Evolutionary conservation across 1,284 basidiomycete genomes (phyloP).

Genomic region (Leccinum angustisporum): DNA sequence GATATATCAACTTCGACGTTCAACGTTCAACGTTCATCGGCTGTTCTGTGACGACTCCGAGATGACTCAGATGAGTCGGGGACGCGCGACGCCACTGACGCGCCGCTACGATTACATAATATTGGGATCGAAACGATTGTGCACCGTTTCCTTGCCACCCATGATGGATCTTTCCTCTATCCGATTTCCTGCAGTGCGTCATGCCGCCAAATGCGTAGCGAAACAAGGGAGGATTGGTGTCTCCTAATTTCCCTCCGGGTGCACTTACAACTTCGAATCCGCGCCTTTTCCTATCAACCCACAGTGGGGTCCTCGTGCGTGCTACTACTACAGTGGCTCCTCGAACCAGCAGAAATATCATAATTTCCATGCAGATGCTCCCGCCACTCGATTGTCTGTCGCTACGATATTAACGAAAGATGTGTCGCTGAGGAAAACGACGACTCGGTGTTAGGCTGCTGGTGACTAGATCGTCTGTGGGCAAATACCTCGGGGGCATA

Average conservation of each 20-base stretch:
- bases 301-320: too few species aligned
- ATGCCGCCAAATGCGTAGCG: neutral
- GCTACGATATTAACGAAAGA: too few species aligned
- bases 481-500: neutral
- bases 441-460: neutral
- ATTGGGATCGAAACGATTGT: too few species aligned
- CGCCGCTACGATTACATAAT: too few species aligned
- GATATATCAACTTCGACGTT: too few species aligned
- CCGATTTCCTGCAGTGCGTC: neutral
- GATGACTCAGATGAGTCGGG: too few species aligned
- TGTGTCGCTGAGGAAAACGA: neutral
- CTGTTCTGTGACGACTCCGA: too few species aligned
- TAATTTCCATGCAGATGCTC: neutral
- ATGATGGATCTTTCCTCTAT: too few species aligned
- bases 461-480: neutral
- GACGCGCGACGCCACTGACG: too few species aligned
- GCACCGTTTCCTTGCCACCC: neutral
- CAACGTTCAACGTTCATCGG: too few species aligned
- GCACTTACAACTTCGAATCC: neutral
- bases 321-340: too few species aligned
- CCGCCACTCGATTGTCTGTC: neutral
- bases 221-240: neutral
- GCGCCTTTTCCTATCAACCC: neutral
- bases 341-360: neutral
- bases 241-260: too few species aligned